A percentile compares a stretch with the other conserved stretches of the same genome.
Conservation (phyloP, 2,329 filamentous ascomycete genomes). For the Arthroderma sp. region DNA sequence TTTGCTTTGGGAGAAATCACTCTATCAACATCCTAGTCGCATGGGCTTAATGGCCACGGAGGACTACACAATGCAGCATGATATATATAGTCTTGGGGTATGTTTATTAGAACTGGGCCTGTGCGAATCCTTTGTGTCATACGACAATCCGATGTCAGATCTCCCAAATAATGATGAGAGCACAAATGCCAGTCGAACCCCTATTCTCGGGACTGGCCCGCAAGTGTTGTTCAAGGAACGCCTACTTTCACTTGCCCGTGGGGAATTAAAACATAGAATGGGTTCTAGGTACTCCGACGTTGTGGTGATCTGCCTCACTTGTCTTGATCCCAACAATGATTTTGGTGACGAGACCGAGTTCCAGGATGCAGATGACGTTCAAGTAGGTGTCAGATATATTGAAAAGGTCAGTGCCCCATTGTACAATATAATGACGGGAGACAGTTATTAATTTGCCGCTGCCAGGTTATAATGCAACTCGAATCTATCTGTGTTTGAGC, state of each 20-base stretch:
- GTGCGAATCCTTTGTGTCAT: constrained; percentile 22
- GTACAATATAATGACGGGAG: too few relatives aligned
- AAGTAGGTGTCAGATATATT: constrained; percentile 18
- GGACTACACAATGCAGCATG: constrained; percentile 36
- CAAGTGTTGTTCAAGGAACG: constrained; percentile 9
- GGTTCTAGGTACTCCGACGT: constrained; percentile 19
- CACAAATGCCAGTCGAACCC: not conserved
- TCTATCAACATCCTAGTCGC: constrained; percentile 38
- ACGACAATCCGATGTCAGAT: too few relatives aligned
- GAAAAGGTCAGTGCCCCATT: constrained; percentile 11
- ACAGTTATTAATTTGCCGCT: too few relatives aligned
- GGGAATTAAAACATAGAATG: constrained; percentile 14
- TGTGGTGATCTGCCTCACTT: constrained; percentile 25
- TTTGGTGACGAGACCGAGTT: constrained; percentile 19
- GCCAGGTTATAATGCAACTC: too few relatives aligned
- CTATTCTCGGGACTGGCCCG: too few relatives aligned
- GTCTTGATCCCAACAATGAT: constrained; percentile 20
- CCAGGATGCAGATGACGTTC: constrained; percentile 19
- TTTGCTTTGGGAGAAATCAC: constrained; percentile 20
- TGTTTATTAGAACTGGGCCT: constrained; percentile 39
- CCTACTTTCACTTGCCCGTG: not conserved
- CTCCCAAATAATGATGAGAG: too few relatives aligned
- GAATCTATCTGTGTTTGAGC: too few relatives aligned
- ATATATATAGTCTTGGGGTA: constrained; percentile 41
- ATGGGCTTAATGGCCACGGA: constrained; percentile 24